A percentile compares a stretch with the other conserved stretches of the same genome.
These are phyloP conservation scores for Mucor indicus DNA, from an alignment of 371 early-diverging fungal genomes.

Conservation along the genomic window DNA sequence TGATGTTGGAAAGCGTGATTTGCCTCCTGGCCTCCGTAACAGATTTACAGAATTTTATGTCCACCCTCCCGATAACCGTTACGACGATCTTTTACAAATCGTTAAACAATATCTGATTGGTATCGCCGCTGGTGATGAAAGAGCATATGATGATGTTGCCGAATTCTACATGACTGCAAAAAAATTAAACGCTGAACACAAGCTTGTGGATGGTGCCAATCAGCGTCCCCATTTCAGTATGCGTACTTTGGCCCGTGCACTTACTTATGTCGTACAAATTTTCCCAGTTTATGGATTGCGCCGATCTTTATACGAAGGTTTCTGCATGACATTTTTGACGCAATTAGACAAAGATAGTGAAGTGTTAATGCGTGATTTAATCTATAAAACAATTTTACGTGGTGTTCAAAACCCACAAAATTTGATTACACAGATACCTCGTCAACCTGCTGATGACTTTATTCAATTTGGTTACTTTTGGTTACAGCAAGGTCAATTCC, in stretches of 20 bases:
- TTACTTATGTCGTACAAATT: conserved; percentile 79
- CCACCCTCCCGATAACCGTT: conserved; percentile 82
- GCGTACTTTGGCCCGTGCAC: conserved; percentile 90
- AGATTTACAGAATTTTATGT: conserved; percentile 96
- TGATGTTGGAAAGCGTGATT: conserved; percentile 97
- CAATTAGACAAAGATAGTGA: conserved; percentile 80
- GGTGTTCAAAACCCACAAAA: conserved; percentile 61
- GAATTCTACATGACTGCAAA: conserved; percentile 86
- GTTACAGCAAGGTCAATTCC: conserved; percentile 71
- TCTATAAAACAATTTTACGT: conserved; percentile 64
- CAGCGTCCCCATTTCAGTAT: conserved; percentile 91
- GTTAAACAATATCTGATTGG: conserved; percentile 73
- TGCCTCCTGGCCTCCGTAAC: conserved; percentile 89
- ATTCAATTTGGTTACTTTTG: conserved; percentile 86
- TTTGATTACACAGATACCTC: conserved; percentile 64
- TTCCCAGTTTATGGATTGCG: conserved; percentile 73
- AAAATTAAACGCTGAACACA: conserved; percentile 64
- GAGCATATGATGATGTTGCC: conserved; percentile 71
- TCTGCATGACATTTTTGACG: conserved; percentile 94
- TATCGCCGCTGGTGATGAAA: conserved; percentile 61
- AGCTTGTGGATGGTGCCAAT: conserved; percentile 88
- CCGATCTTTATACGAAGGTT: conserved; percentile 89
- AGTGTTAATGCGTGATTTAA: conserved; percentile 51
- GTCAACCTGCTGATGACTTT: conserved; percentile 61
- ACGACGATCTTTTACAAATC: conserved; percentile 82